phyloP scores from a whole-genome alignment of 2,329 filamentous ascomycete genomes.

The Pseudocercospora fuligena region DNA sequence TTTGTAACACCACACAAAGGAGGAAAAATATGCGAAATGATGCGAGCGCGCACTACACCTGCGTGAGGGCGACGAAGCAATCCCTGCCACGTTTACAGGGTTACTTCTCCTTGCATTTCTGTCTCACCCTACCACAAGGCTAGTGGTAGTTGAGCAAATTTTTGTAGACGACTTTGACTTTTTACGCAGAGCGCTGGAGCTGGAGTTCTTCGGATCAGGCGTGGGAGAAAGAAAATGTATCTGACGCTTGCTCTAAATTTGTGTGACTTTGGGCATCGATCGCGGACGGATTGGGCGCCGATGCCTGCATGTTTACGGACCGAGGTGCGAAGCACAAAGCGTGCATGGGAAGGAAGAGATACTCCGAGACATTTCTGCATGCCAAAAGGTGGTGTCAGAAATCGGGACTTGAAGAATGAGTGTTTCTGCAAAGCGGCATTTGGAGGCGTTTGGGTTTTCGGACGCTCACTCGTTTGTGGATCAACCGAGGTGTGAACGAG shows the following conservation, averaged over 20 bases:
- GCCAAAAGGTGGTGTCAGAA: not conserved
- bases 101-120: not conserved
- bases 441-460: constrained; percentile 21
- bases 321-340: constrained; percentile 4
- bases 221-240: not conserved
- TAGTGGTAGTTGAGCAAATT: not conserved
- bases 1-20: not conserved
- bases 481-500: not conserved
- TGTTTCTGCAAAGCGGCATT: constrained; percentile 20
- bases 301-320: not conserved
- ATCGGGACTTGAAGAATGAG: not conserved
- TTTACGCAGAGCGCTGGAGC: not conserved
- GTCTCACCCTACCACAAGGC: constrained; percentile 3
- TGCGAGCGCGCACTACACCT: constrained; percentile 10
- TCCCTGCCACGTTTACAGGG: constrained; percentile 7
- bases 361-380: constrained; percentile 8
- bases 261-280: constrained; percentile 14
- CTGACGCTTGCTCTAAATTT: not conserved
- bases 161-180: not conserved
- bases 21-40: constrained; percentile 10
- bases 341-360: constrained; percentile 1
- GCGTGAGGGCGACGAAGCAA: constrained; percentile 15
- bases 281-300: not conserved
- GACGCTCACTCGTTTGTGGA: not conserved
- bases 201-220: constrained; percentile 3